Percentiles rank a stretch among this genome's conserved stretches.
phyloP scores from a whole-genome alignment of 75 land plant genomes.

The Gnetum montanum region DNA sequence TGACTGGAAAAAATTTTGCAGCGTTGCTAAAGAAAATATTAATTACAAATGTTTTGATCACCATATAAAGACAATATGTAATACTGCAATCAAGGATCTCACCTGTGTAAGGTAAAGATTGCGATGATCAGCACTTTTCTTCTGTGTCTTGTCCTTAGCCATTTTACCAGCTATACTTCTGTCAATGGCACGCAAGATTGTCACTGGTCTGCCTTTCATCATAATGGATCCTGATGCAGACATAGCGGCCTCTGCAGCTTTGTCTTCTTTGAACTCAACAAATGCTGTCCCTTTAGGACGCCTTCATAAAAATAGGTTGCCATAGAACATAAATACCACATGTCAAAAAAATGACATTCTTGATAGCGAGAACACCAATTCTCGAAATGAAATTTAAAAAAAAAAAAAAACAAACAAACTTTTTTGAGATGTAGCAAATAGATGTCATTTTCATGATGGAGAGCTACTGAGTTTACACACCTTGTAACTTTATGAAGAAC shows the following conservation, averaged over 20 bases:
- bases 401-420: neutral
- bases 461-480: conserved; percentile 43
- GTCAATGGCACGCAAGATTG: conserved; percentile 63
- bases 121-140: conserved; percentile 57
- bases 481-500: conserved; percentile 80
- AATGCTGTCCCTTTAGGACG: conserved; percentile 92
- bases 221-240: conserved; percentile 58
- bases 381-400: neutral
- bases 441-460: too few species aligned
- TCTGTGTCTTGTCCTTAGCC: conserved; percentile 47
- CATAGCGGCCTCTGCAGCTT: conserved; percentile 64
- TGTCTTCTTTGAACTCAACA: conserved; percentile 48
- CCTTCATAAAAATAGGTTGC: conserved; percentile 30
- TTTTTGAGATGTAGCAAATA: neutral
- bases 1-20: too few species aligned
- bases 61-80: too few species aligned
- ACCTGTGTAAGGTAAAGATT: too few species aligned
- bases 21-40: too few species aligned
- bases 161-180: conserved; percentile 57
- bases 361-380: neutral
- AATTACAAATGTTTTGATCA: too few species aligned
- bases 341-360: neutral
- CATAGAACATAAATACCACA: neutral
- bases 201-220: conserved; percentile 59
- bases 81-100: too few species aligned